phyloP scores from a whole-genome alignment of 257 asterid genomes.

The Thymus quinquecostatus region DNA sequence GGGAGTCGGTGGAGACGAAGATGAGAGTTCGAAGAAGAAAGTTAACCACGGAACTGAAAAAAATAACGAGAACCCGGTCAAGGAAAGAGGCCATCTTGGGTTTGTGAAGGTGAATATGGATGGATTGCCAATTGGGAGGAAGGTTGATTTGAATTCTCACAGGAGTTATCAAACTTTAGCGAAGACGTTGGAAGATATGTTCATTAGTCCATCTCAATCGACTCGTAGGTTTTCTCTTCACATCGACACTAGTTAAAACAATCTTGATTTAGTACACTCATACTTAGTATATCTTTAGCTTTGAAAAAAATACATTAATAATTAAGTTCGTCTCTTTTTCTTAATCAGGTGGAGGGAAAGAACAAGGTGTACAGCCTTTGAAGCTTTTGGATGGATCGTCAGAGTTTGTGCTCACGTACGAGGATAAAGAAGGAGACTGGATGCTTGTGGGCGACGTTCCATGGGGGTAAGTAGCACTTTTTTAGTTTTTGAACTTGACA shows the following conservation, averaged over 20 bases:
- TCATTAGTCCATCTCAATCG: constrained; percentile 51
- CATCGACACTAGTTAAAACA: background rate
- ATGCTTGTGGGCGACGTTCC: constrained; percentile 96
- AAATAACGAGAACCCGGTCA: constrained; percentile 31
- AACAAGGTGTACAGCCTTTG: constrained; percentile 43
- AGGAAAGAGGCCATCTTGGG: constrained; percentile 58
- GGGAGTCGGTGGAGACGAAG: constrained; percentile 60
- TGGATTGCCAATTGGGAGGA: constrained; percentile 82
- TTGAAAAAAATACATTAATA: too few species aligned
- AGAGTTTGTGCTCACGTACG: constrained; percentile 77
- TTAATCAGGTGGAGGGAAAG: constrained; percentile 56
- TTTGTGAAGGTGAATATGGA: constrained; percentile 86
- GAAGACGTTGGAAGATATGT: constrained; percentile 70
- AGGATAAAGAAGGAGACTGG: constrained; percentile 92
- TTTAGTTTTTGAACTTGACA: background rate
- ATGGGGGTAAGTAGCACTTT: constrained; percentile 54
- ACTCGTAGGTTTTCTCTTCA: constrained; percentile 36
- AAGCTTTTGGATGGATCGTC: constrained; percentile 83
- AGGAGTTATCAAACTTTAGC: constrained; percentile 64
- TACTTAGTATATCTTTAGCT: background rate
- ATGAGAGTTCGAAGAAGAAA: constrained; percentile 64
- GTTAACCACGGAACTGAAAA: constrained; percentile 57
- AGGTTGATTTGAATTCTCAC: constrained; percentile 78
- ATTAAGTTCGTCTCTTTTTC: too few species aligned
- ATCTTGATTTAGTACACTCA: background rate